Base-by-base conservation (phyloP, 2,329 filamentous ascomycete species). In the Aspergillus neotritici region DNA sequence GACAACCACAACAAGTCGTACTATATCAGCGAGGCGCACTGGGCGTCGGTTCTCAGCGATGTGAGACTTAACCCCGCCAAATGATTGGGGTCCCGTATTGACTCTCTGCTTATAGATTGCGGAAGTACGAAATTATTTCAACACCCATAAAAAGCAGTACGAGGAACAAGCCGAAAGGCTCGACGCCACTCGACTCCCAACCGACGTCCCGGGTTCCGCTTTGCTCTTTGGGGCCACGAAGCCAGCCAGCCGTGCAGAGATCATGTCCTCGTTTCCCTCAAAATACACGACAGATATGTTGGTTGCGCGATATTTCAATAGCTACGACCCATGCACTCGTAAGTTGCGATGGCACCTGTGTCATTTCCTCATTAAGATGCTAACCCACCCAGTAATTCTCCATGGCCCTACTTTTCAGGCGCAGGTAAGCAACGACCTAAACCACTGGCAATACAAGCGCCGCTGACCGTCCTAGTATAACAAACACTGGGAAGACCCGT, bases 61-160 rank as follows among this genome's bases (percentile, higher is more conserved):
- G 75, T 78, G 56, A 63, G 73, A 56, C 31, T 41, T 17, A 34
- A n/a, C 11, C 10, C 31, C 41, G 30, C 31, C 12, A 12, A 25
- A 6, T 25, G 33, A 15, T 39, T 40, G 45, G 38, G 34, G 49
- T 16, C 34, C 31, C 37, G 5, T 34, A 39, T 25, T 53, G 48
- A 51, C 13, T 37, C 13, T 37, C 5, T 36, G n/a, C 15, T 7
- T 30, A 21, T 42, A 84, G 77, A 93, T 98, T 51, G 76, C 87
- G 8, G 93, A 98, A 70, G 91, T 98, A 17, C 94, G 91, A 62
- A 90, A 84, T 54, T 96, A 93, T 68, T 97, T 94, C 58, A 69
- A 71, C 13, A 80, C 77, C 30, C 88, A 96, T 67, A 94, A 93
- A 64, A 90, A 93, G 60, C 89, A 96, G 52, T 76, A 91, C 47